A percentile compares a stretch with the other conserved stretches of the same genome.
Evolutionary conservation across 2,329 filamentous ascomycete species (phyloP).

Genomic region (Pseudocercospora fuligena): DNA sequence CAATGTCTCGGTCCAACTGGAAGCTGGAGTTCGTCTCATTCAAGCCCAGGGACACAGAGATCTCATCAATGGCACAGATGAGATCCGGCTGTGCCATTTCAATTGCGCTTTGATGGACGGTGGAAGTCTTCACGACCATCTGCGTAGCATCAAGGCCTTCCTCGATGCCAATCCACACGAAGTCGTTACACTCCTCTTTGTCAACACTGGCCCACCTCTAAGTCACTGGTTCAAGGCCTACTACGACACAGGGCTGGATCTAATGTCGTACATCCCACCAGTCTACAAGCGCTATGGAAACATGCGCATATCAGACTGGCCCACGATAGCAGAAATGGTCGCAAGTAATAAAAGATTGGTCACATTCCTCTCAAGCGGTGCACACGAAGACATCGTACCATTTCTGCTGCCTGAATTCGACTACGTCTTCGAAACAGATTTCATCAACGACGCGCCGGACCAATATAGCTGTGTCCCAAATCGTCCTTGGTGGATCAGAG

Average conservation of each 20-base stretch:
- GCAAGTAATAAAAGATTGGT: constrained; percentile 48
- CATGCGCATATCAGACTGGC: constrained; percentile 47
- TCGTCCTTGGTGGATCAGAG: constrained; percentile 47
- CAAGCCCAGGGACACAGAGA: constrained; percentile 36
- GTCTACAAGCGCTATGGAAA: constrained; percentile 28
- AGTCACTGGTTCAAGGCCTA: constrained; percentile 53
- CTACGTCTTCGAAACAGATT: constrained; percentile 55
- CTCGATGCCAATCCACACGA: constrained; percentile 33
- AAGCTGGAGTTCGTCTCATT: constrained; percentile 43
- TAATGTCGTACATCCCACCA: constrained; percentile 47
- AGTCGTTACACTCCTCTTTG: constrained; percentile 37
- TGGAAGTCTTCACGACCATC: constrained; percentile 30
- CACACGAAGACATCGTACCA: constrained; percentile 44
- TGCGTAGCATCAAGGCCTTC: constrained; percentile 25
- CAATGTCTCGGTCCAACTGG: constrained; percentile 59
- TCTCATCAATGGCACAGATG: constrained; percentile 22
- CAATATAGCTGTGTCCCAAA: constrained; percentile 43
- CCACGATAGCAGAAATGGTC: constrained; percentile 49
- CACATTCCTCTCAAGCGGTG: constrained; percentile 51
- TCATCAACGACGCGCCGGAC: constrained; percentile 41
- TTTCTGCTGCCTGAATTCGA: constrained; percentile 45
- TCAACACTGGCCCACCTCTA: constrained; percentile 51
- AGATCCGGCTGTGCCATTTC: constrained; percentile 36
- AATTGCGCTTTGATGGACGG: constrained; percentile 38
- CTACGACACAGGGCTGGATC: constrained; percentile 56